Percentiles rank a stretch among this genome's conserved stretches.
These are phyloP conservation scores for Kalaharituber pfeilii DNA, from an alignment of 2,329 filamentous ascomycete species.

Conservation along the genomic window DNA sequence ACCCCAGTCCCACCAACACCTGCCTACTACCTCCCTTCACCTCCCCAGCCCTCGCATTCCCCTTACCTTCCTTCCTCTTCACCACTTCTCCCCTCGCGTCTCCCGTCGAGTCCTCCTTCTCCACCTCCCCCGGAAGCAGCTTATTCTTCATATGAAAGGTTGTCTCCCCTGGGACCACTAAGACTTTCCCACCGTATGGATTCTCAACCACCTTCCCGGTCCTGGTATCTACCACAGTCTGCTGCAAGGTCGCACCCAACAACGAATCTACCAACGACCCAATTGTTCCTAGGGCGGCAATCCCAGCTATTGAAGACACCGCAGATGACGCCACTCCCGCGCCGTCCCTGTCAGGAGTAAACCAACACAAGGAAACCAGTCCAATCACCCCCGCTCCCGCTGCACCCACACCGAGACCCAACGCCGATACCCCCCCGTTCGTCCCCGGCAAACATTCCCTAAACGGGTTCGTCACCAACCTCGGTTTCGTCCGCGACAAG, in stretches of 20 bases:
- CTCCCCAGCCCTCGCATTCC: constrained; percentile 33
- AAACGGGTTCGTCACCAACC: constrained; percentile 69
- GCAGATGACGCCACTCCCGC: constrained; percentile 18
- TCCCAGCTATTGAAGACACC: constrained; percentile 20
- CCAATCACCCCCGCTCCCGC: constrained; percentile 57
- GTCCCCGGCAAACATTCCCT: constrained; percentile 74
- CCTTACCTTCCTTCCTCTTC: constrained; percentile 66
- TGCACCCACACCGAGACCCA: constrained; percentile 56
- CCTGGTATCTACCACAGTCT: constrained; percentile 66
- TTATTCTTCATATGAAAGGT: constrained; percentile 50
- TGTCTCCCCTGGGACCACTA: constrained; percentile 34
- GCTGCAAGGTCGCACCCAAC: constrained; percentile 69
- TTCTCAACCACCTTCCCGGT: constrained; percentile 48
- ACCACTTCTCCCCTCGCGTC: constrained; percentile 68
- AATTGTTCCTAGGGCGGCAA: constrained; percentile 45
- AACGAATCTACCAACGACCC: constrained; percentile 79
- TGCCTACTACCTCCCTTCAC: constrained; percentile 41
- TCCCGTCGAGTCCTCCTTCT: constrained; percentile 71
- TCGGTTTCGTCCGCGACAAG: constrained; percentile 54
- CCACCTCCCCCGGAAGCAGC: constrained; percentile 60
- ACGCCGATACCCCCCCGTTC: constrained; percentile 72
- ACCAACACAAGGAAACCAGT: constrained; percentile 46
- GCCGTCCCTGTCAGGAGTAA: constrained; percentile 35
- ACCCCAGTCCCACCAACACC: constrained; percentile 47
- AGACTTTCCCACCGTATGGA: constrained; percentile 39